Base-by-base conservation (phyloP, 2,329 filamentous ascomycete species). In the Coniochaeta hoffmannii region DNA sequence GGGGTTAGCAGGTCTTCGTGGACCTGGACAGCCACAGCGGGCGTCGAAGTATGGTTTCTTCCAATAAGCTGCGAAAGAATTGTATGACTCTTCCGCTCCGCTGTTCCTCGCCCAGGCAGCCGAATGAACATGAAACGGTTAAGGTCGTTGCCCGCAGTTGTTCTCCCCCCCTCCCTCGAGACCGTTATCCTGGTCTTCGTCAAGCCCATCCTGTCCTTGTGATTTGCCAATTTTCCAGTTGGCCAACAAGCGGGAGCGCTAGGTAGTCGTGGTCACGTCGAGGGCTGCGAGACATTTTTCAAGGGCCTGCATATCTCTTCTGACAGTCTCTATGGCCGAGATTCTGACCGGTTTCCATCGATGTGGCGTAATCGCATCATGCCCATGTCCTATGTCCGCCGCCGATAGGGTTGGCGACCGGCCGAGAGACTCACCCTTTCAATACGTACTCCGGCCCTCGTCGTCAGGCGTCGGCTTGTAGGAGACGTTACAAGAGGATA, bases 311-410 rank as follows among this genome's bases (percentile, higher is more conserved):
- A 46, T 28, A 46, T 28, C 41, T 46, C 24, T 46, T 6, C 15
- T 10, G 41, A 41, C n/a, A n/a, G n/a, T n/a, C n/a, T n/a, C n/a
- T n/a, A n/a, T n/a, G n/a, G n/a, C 22, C 22, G n/a, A 46, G 24
- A 46, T 19, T 46, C 19, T 46, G 57, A 62, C 53, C 59, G 52
- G 56, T 59, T 62, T 67, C 71, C 68, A 72, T 69, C 70, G n/a
- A n/a, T 68, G 68, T 70, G 69, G 70, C 69, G 68, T 64, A 60
- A 64, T 62, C 59, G 57, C 58, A 60, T 63, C 61, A 63, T 61
- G 34, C 59, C 57, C n/a, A n/a, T n/a, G 60, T 59, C 59, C 57
- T 60, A 61, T 61, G 63, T 62, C 62, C 63, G 65, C 52, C 32
- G 54, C 49, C 51, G 26, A 26, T 19, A 11, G 5, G 34, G 9